Percentiles rank a stretch among this genome's conserved stretches.
phyloP scores from a whole-genome alignment of 2,329 filamentous ascomycete species.

The Phyllosticta ampelicida region DNA sequence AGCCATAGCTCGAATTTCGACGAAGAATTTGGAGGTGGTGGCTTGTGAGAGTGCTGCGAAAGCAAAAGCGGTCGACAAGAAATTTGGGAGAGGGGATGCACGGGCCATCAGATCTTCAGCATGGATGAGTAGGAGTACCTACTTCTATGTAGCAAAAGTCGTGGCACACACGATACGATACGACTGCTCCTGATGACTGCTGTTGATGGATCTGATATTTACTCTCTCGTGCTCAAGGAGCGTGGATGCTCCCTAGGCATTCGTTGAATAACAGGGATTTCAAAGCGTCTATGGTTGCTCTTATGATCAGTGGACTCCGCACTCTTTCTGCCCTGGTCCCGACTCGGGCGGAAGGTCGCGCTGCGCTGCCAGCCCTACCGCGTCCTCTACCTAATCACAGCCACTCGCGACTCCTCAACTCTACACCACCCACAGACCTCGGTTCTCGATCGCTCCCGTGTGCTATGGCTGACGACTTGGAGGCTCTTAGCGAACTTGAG shows the following conservation, averaged over 20 bases:
- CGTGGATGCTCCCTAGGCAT: no score
- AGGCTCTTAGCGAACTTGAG: conserved; percentile 61
- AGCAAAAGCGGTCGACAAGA: background rate
- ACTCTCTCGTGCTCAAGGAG: no score
- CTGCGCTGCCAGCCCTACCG: background rate
- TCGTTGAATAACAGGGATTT: no score
- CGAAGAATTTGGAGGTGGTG: background rate
- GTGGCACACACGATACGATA: no score
- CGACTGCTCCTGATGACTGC: no score
- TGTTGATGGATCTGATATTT: no score
- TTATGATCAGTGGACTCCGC: no score
- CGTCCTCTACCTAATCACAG: background rate
- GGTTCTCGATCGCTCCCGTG: background rate
- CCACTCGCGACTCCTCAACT: background rate
- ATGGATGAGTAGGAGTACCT: no score
- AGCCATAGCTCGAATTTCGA: conserved; percentile 11
- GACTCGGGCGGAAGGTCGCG: background rate
- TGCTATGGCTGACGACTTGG: conserved; percentile 44
- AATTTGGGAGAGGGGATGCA: conserved; percentile 3
- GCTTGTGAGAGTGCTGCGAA: background rate
- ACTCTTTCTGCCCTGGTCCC: no score
- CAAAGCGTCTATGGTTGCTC: no score
- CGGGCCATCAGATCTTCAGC: background rate
- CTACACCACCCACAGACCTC: background rate
- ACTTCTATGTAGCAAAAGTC: no score